Conservation (phyloP, 2,329 filamentous ascomycete species). For the Fusarium papillatum region DNA sequence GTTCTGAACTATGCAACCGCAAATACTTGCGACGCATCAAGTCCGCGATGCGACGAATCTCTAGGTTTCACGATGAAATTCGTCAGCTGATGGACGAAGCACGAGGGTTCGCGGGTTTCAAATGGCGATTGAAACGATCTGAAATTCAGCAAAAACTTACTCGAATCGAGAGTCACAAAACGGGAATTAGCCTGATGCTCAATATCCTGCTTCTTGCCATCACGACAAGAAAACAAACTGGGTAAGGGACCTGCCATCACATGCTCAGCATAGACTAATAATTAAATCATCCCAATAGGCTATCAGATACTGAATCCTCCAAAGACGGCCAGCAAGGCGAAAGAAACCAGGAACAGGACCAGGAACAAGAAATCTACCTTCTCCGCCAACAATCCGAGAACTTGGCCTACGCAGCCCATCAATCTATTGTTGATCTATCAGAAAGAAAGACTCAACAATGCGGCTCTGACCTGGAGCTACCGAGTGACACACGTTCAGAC, state of each 20-base stretch:
- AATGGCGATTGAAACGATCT: not conserved
- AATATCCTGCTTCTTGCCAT: not conserved
- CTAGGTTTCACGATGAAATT: not conserved
- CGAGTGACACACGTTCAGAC: not conserved
- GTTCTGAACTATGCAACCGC: not conserved
- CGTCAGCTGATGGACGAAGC: not conserved
- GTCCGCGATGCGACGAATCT: not conserved
- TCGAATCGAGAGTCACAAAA: not conserved
- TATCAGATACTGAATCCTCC: not conserved
- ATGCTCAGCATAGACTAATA: not conserved
- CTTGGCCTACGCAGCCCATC: not conserved
- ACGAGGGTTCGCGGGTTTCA: not conserved
- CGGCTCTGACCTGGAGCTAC: not conserved
- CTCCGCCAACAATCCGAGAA: not conserved
- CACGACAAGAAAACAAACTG: not conserved
- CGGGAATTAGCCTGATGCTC: not conserved
- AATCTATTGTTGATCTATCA: not conserved
- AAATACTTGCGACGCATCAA: not conserved
- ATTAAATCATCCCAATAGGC: not conserved
- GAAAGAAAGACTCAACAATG: not conserved
- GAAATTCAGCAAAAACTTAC: not conserved
- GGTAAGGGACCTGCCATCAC: not conserved
- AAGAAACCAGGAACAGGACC: not conserved
- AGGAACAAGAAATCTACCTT: not conserved
- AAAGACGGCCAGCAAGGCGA: not conserved